Percentiles rank a stretch among this genome's conserved stretches.
phyloP scores from a whole-genome alignment of 2,329 filamentous ascomycete genomes.

The Coleophoma crateriformis region DNA sequence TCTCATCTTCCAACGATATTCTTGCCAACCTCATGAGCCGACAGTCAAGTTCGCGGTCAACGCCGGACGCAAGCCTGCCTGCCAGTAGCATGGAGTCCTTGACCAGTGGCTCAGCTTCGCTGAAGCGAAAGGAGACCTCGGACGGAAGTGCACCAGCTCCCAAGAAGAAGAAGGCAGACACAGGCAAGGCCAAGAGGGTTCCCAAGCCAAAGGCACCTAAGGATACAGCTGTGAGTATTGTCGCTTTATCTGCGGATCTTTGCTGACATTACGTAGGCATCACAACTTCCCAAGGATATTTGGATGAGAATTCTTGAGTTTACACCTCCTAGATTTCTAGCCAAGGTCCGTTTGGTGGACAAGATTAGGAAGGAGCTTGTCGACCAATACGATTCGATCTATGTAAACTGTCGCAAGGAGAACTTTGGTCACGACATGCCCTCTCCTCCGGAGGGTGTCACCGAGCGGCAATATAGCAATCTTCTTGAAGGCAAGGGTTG shows the following conservation, averaged over 20 bases:
- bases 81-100: not conserved
- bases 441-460: slow-evolving; percentile 10
- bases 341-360: slow-evolving; percentile 20
- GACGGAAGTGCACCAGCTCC: not conserved
- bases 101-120: not conserved
- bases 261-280: slow-evolving; percentile 2
- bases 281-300: slow-evolving; percentile 13
- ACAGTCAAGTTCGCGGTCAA: too few species aligned
- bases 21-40: too few species aligned
- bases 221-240: not conserved
- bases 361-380: slow-evolving; percentile 14
- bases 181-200: not conserved
- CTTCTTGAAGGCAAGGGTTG: slow-evolving; percentile 25
- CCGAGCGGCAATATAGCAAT: slow-evolving; percentile 20
- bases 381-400: slow-evolving; percentile 18
- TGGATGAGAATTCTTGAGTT: slow-evolving; percentile 25
- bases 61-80: not conserved
- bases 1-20: too few species aligned
- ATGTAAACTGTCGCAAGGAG: slow-evolving; percentile 21
- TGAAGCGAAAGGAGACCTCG: not conserved
- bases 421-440: slow-evolving; percentile 24
- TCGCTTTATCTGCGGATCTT: not conserved
- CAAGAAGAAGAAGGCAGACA: not conserved
- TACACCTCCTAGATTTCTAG: slow-evolving; percentile 21
- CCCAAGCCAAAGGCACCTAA: not conserved